Evolutionary conservation across 1,284 basidiomycete species (phyloP), one percentile per base, ranked within the genome.

Genomic region (Heterobasidion irregulare): DNA sequence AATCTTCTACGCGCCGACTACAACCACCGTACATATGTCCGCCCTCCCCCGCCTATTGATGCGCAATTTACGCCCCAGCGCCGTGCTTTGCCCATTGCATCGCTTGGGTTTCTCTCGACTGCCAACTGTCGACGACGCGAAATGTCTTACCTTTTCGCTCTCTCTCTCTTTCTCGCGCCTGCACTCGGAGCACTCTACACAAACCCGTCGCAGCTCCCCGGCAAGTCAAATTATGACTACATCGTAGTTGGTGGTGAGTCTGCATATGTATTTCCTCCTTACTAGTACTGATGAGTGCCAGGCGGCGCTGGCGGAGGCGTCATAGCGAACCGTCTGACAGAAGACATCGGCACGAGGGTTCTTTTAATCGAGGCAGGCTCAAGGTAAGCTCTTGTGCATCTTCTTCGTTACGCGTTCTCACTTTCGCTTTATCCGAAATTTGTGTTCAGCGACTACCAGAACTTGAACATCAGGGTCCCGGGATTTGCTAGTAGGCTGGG

Each of bases 371-470:
- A 54, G 36, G 47, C 53, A 18, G 53, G 53, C 19, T 34, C 45
- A 8, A 49, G 47, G 53, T 50, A 16, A 38, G 47, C 16, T 38
- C n/a, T 9, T 38, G 13, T 13, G 9, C n/a, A 10, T 8, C 49
- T 50, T 50, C 16, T 47, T 13, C 26, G 26, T 16, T 15, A 7
- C 9, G 44, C 12, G 18, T 15, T 45, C 12, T 55, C 35, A 16
- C 16, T 26, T 43, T 3, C 1, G 6, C 0, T 13, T 10, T 3
- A 47, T 13, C n/a, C 10, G 8, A 50, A 33, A 18, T 18, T 13
- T n/a, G 8, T 35, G 43, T 47, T 50, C 52, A 70, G 68, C 51
- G 65, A 67, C 56, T 58, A 59, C 15, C 58, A 56, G 26, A 61
- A 61, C 5, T 16, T 63, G 1, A 54, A 44, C 6, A 57, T 65